A percentile compares a stretch with the other conserved stretches of the same genome.
phyloP scores from a whole-genome alignment of 2,329 filamentous ascomycete genomes.

The Aspergillus puulaauensis region DNA sequence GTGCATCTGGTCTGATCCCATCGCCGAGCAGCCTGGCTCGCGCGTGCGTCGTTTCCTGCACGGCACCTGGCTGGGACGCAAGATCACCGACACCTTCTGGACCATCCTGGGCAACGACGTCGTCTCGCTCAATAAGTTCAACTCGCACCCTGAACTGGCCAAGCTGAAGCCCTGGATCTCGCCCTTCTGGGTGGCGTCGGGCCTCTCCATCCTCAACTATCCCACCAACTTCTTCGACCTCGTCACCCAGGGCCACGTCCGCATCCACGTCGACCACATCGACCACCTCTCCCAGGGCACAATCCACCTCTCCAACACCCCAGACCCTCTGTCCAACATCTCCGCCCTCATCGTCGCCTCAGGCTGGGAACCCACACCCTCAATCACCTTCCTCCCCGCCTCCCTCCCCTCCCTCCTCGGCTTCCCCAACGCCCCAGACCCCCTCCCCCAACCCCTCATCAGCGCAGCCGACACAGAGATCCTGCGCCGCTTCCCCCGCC shows the following conservation, averaged over 20 bases:
- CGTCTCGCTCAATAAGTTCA: slow-evolving; percentile 47
- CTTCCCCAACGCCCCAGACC: slow-evolving; percentile 41
- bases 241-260: slow-evolving; percentile 54
- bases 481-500: slow-evolving; percentile 50
- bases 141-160: slow-evolving; percentile 44
- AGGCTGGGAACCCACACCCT: slow-evolving; percentile 55
- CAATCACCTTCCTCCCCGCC: slow-evolving; percentile 49
- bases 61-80: slow-evolving; percentile 51
- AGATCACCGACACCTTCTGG: slow-evolving; percentile 56
- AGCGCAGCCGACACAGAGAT: slow-evolving; percentile 52
- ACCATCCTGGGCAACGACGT: slow-evolving; percentile 50
- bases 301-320: slow-evolving; percentile 48
- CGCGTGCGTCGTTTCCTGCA: slow-evolving; percentile 50
- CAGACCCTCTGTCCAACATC: slow-evolving; percentile 51
- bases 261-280: slow-evolving; percentile 58
- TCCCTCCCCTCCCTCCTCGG: slow-evolving; percentile 47
- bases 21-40: slow-evolving; percentile 58
- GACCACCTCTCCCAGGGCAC: slow-evolving; percentile 44
- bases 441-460: slow-evolving; percentile 38
- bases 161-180: slow-evolving; percentile 49
- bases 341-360: slow-evolving; percentile 58
- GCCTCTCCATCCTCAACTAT: slow-evolving; percentile 63
- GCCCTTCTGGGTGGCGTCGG: slow-evolving; percentile 55
- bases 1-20: slow-evolving; percentile 64
- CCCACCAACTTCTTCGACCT: slow-evolving; percentile 57